Percentiles rank a stretch among this genome's conserved stretches.
Conservation (phyloP, 768 basidiomycete species). For the Trametes cingulata region DNA sequence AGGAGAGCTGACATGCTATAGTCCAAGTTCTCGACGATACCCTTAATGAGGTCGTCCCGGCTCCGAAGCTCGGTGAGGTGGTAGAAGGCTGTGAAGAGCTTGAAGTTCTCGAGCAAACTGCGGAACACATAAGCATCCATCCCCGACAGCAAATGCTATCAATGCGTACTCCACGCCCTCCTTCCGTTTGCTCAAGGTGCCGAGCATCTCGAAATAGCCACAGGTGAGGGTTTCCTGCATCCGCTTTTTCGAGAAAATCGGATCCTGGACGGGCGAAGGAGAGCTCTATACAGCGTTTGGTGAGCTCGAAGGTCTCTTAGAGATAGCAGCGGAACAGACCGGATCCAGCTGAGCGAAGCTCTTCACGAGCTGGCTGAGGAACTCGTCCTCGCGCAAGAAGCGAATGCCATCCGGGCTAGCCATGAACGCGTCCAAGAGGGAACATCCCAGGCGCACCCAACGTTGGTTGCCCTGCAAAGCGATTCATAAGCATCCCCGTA, state of each 20-base stretch:
- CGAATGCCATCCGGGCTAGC: slow-evolving; percentile 80
- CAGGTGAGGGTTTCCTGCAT: slow-evolving; percentile 81
- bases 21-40: slow-evolving; percentile 88
- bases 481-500: neutral
- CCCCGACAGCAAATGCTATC: slow-evolving; percentile 3
- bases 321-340: no score
- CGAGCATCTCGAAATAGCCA: slow-evolving; percentile 96
- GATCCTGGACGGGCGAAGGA: slow-evolving; percentile 69
- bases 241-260: slow-evolving; percentile 82
- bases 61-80: slow-evolving; percentile 89
- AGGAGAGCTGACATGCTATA: slow-evolving; percentile 71
- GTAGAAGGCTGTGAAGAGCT: slow-evolving; percentile 94
- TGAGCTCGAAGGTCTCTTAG: neutral
- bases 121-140: neutral
- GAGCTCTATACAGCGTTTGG: slow-evolving; percentile 53
- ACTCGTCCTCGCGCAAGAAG: slow-evolving; percentile 84
- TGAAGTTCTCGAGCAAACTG: slow-evolving; percentile 88
- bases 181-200: slow-evolving; percentile 81
- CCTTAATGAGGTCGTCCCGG: slow-evolving; percentile 89
- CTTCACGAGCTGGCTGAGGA: slow-evolving; percentile 79
- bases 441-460: slow-evolving; percentile 87
- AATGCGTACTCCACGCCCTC: slow-evolving; percentile 84
- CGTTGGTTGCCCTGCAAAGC: slow-evolving; percentile 62
- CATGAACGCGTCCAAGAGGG: slow-evolving; percentile 79
- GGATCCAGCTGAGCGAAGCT: slow-evolving; percentile 93